phyloP scores from a whole-genome alignment of 2,329 filamentous ascomycete species.

The Aspergillus ruber region DNA sequence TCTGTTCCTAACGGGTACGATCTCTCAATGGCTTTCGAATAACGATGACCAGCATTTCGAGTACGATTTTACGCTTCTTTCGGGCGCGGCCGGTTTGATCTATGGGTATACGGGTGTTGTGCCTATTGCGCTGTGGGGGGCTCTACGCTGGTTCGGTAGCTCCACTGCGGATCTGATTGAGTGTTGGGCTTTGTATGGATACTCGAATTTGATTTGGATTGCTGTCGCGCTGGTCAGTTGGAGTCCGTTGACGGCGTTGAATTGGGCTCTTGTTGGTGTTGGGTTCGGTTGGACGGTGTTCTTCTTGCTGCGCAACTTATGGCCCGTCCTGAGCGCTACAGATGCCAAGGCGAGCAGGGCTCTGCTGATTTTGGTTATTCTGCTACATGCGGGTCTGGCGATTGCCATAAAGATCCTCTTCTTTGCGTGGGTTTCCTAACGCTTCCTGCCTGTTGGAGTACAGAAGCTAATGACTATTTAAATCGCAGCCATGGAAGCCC shows the following conservation, averaged over 20 bases:
- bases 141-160: slow-evolving; percentile 90
- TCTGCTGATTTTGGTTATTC: slow-evolving; percentile 74
- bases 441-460: slow-evolving; percentile 9
- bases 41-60: slow-evolving; percentile 65
- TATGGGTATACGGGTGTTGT: slow-evolving; percentile 93
- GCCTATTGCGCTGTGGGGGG: slow-evolving; percentile 76
- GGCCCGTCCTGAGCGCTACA: slow-evolving; percentile 85
- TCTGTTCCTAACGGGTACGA: slow-evolving; percentile 88
- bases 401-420: slow-evolving; percentile 95
- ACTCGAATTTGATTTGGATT: slow-evolving; percentile 96
- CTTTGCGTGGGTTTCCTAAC: slow-evolving; percentile 59
- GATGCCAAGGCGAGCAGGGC: slow-evolving; percentile 88
- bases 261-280: slow-evolving; percentile 87
- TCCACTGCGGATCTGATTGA: slow-evolving; percentile 89
- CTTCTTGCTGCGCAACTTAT: slow-evolving; percentile 80
- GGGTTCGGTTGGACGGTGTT: slow-evolving; percentile 76
- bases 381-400: slow-evolving; percentile 79
- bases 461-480: not conserved
- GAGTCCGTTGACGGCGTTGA: slow-evolving; percentile 77
- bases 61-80: slow-evolving; percentile 86
- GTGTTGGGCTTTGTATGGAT: slow-evolving; percentile 92
- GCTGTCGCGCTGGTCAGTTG: slow-evolving; percentile 87
- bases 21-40: slow-evolving; percentile 77
- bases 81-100: slow-evolving; percentile 81
- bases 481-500: slow-evolving; percentile 55